Evolutionary conservation across 129 eudicot species (phyloP), one percentile per base, ranked within the genome.

Genomic region (Deinandra increscens): DNA sequence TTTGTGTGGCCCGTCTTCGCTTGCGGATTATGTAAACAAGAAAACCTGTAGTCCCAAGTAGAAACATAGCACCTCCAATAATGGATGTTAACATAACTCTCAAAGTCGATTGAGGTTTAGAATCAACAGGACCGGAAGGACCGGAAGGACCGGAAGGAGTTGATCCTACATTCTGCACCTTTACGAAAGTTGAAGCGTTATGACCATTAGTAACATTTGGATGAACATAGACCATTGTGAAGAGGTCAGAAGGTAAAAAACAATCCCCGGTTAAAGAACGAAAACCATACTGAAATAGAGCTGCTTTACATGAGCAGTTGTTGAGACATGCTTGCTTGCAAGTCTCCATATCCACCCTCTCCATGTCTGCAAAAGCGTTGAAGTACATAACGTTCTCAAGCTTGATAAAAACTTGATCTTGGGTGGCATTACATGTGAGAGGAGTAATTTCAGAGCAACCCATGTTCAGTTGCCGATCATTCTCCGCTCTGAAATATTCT

Each of bases 271-370:
- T 1, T 45, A 69, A 75, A 31, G 67, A 8, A 42, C 45, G 14
- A 0, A 26, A 31, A 5, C 49, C 65, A 46, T 75, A 64, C 1
- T 18, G 1, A 60, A 79, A 83, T 18, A 83, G 1, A 9, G 80
- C 80, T 56, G 83, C 87, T 74, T 64, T 63, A 61, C 86, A 82
- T 1, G 64, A 66, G 56, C 83, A 82, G 11, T 75, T 82, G 29
- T 59, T 44, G 42, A 71, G 36, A 29, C 87, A 79, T 9, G 76
- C 81, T 43, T 33, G 36, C 60, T 72, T 83, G 59, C 81, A 83
- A 15, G 73, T 38, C 17, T 72, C 81, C 7, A 43, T 38, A 53
- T 75, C 56, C 73, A 53, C 60, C 2, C n/a, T 62, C 41, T 37
- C 39, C 61, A 31, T 14, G 33, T 23, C 64, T 43, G 20, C 36